Conservation (phyloP, 2,329 filamentous ascomycete species). For the Verticillium tricorpus region DNA sequence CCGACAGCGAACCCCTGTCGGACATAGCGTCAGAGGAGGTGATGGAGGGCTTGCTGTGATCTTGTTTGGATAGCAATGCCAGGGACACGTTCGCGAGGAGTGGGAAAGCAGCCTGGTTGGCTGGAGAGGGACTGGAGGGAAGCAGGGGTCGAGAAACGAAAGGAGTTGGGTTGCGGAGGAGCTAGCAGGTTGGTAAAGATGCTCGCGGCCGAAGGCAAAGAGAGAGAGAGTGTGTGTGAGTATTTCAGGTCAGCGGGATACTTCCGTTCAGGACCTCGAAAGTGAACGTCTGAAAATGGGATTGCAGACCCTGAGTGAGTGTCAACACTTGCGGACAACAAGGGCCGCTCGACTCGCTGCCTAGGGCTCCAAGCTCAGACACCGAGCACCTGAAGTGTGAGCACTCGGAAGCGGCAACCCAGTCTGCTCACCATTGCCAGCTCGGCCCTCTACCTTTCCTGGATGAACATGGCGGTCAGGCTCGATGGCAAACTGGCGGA, state of each 20-base stretch:
- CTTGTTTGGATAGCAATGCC: conserved; percentile 5
- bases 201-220: neutral
- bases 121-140: neutral
- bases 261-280: neutral
- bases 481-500: neutral
- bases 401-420: neutral
- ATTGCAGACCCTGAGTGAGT: neutral
- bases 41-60: conserved; percentile 7
- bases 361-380: too few species aligned
- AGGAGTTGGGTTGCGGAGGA: neutral
- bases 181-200: neutral
- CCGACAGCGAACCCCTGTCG: conserved; percentile 13
- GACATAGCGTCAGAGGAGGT: conserved; percentile 9
- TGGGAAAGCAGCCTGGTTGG: conserved; percentile 1
- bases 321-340: neutral
- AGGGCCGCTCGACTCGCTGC: neutral
- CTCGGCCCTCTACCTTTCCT: neutral
- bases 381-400: too few species aligned
- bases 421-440: neutral
- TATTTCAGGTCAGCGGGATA: neutral
- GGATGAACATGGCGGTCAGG: neutral
- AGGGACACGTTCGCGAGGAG: conserved; percentile 4
- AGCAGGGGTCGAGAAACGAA: conserved; percentile 4
- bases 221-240: neutral
- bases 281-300: neutral